Evolutionary conservation across 2,329 filamentous ascomycete genomes (phyloP).

Genomic region (Trichoderma afroharzianum): DNA sequence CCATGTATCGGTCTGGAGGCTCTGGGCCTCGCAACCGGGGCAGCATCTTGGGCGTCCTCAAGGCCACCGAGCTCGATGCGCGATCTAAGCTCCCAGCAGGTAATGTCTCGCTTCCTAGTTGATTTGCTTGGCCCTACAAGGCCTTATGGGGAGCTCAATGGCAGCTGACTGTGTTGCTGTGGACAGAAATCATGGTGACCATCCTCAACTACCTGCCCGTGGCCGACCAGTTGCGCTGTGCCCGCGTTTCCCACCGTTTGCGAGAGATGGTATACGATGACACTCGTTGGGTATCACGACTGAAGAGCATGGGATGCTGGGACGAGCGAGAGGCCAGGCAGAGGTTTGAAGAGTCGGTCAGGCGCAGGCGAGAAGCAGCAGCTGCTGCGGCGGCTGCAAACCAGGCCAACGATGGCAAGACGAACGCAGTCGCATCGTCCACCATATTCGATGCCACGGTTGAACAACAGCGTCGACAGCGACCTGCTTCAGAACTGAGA

Average conservation of each 20-base stretch:
- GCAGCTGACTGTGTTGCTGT: not conserved
- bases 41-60: conserved; percentile 71
- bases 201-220: conserved; percentile 89
- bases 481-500: conserved; percentile 30
- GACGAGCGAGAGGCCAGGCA: conserved; percentile 81
- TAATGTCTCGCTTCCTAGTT: conserved; percentile 33
- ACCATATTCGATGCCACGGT: conserved; percentile 72
- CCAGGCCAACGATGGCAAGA: conserved; percentile 22
- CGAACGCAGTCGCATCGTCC: conserved; percentile 28
- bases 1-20: conserved; percentile 43
- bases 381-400: conserved; percentile 23
- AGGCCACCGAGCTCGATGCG: conserved; percentile 69
- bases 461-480: conserved; percentile 59
- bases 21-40: conserved; percentile 34
- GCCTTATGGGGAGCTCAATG: not conserved
- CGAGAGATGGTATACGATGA: conserved; percentile 99
- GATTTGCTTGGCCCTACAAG: not conserved
- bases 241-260: conserved; percentile 78
- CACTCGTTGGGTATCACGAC: conserved; percentile 82
- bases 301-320: conserved; percentile 89
- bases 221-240: conserved; percentile 79
- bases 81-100: conserved; percentile 80
- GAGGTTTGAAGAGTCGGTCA: conserved; percentile 70
- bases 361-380: conserved; percentile 55
- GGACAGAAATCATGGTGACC: conserved; percentile 74